Evolutionary conservation across 1,139 yeast genomes (phyloP), one percentile per base, ranked within the genome.

Genomic region (Debaryomyces nepalensis): DNA sequence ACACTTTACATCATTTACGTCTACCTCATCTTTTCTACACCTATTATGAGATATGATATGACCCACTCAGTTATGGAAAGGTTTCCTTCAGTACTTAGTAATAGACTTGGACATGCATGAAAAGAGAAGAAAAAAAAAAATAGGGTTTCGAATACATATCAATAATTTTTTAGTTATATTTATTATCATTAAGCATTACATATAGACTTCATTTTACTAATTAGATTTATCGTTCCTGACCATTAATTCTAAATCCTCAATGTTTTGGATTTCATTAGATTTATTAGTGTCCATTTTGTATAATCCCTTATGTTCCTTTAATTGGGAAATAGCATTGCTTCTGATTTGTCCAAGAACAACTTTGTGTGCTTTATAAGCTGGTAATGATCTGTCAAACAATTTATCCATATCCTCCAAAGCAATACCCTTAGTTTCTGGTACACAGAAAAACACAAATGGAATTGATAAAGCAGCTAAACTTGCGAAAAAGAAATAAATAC

Each of bases 371-470:
- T 52, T 53, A 40, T 60, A 51, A 12, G 70, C 68, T 2, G 68
- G 67, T 12, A 62, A 48, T 14, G 50, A 45, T 20, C 54, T 46
- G 44, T 57, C 58, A 42, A 70, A 71, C 42, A 72, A 60, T 49
- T 58, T 61, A 52, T 71, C 76, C 75, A 72, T 71, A 50, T 70
- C 73, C 53, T 72, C 77, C 58, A 69, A 64, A 0, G 74, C 66
- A 43, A 69, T 64, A 14, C 74, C 73, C 48, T 64, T 68, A 3
- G 75, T 68, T 50, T 70, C 75, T 8, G 75, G 75, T 15, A 69
- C 55, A 33, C 59, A 57, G 54, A 66, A 69, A 48, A 54, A 65
- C 2, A 68, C 71, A 45, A 67, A 67, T 19, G 73, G 72, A 39
- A 69, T 51, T 2, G 72, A 59, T 20, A 64, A 37, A 1, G 60